Base-by-base conservation (phyloP, 2,329 filamentous ascomycete genomes). In the Clonostachys rhizophaga region DNA sequence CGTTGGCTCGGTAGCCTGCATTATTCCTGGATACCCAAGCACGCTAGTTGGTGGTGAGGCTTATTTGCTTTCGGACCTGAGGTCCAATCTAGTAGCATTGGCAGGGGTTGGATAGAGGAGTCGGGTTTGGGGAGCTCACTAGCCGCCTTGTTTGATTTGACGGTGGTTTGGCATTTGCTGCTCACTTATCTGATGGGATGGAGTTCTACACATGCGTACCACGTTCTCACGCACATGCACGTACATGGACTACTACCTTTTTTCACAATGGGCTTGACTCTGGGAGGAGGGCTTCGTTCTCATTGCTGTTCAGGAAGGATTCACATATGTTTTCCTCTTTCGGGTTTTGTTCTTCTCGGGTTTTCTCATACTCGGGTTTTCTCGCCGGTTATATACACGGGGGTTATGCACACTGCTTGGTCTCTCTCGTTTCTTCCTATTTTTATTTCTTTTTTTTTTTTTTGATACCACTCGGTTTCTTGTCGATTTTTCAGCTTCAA, bases 61-160 rank as follows among this genome's bases (percentile, higher is more conserved):
- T 63, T 59, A 30, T 64, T 55, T 61, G 61, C 58, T 61, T 64
- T 60, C 54, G 53, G 59, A 54, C 53, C 52, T 47, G 45, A 50
- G 48, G 56, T 58, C 17, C 37, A 56, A 56, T 54, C 55, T 56
- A 57, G 53, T 58, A 63, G 59, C 63, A 59, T 63, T 60, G 58
- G 57, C 55, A 58, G 54, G 58, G 58, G 53, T 53, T 56, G 63
- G 55, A 66, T 69, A 69, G 66, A 68, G 65, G 66, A 66, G 66
- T 67, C 64, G 54, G 50, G 51, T 57, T 54, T 30, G 24, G 24
- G 24, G 24, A 30, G 24, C 24, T 30, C 24, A 30, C 24, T 30
- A 30, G 24, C 24, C 24, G 24, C 24, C 24, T 30, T 30, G 24
- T 52, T 56, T 42, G 53, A 49, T 47, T 49, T 52, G 45, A 50